Base-by-base conservation (phyloP, 805 yeast species). In the Ogataea siamensis region DNA sequence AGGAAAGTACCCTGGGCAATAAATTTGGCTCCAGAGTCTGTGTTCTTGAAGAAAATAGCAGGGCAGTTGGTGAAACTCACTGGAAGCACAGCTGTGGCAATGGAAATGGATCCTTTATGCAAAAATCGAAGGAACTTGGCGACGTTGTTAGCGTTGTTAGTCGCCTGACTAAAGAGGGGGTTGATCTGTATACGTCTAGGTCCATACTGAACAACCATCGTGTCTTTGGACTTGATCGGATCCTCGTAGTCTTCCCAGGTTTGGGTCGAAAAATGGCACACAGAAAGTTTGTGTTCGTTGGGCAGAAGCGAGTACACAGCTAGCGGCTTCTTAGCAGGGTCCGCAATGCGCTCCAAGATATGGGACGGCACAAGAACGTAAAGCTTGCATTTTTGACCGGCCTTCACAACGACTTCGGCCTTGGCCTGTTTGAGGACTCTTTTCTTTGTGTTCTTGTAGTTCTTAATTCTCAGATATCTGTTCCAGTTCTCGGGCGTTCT, bases 51-150 rank as follows among this genome's bases (percentile, higher is more conserved):
- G 61, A 83, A 87, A 25, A 88, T 67, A 2, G 88, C 86, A 1
- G 98, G 97, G 0, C 89, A 78, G 51, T 80, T 83, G 31, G 87
- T 80, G 62, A 93, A 85, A 28, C 83, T 74, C 2, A 82, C 83
- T 8, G 99, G 99, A 0, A 89, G 89, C 46, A 89, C 80, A 33
- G 87, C 80, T 1, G 96, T 83, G 5, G 96, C 97, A 28, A 88
- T 73, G 5, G 84, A 73, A 3, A 81, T 58, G 5, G 76, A 67
- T 14, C 91, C 95, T 32, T 78, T 82, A 54, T 88, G 96, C 43
- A 87, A 71, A 59, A 82, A 93, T 53, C 87, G 74, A 61, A 87
- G 93, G 54, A 73, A 82, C 58, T 87, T 89, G 64, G 87, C 87
- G 22, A 91, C 95, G 54, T 87, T 84, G 58, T 89, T 91, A 34